Evolutionary conservation across 305 asterid species (phyloP).

Genomic region (Fraxinus velutina): DNA sequence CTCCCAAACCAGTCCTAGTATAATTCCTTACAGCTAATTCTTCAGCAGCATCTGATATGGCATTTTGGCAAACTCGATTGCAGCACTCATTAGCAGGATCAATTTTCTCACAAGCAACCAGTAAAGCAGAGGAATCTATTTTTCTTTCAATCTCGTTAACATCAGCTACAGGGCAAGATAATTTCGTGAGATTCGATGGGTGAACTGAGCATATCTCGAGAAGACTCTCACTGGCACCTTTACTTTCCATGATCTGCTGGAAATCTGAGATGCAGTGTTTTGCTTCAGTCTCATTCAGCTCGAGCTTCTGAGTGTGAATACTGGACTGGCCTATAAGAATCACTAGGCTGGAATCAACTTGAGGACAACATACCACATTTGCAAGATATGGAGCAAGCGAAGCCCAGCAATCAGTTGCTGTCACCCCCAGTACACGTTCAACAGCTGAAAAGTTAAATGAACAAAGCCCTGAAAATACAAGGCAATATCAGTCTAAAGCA

Average conservation of each 20-base stretch:
- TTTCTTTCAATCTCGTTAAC: slow-evolving; percentile 16
- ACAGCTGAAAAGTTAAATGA: slow-evolving; percentile 27
- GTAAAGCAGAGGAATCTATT: slow-evolving; percentile 24
- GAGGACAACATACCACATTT: slow-evolving; percentile 40
- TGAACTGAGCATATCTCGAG: slow-evolving; percentile 29
- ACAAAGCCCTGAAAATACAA: slow-evolving; percentile 28
- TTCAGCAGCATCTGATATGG: slow-evolving; percentile 35
- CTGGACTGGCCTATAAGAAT: slow-evolving; percentile 34
- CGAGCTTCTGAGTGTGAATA: slow-evolving; percentile 21
- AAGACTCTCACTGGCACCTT: slow-evolving; percentile 31
- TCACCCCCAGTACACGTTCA: slow-evolving; percentile 23
- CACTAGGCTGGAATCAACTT: slow-evolving; percentile 28
- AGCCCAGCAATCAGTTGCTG: slow-evolving; percentile 42
- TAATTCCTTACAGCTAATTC: slow-evolving; percentile 20
- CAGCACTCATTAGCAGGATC: slow-evolving; percentile 34
- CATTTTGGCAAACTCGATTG: slow-evolving; percentile 30
- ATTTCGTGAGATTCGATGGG: slow-evolving; percentile 22
- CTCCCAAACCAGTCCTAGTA: background rate
- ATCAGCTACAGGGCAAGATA: slow-evolving; percentile 32
- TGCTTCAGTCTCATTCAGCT: slow-evolving; percentile 23
- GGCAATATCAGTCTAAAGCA: background rate
- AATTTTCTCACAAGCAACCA: slow-evolving; percentile 25
- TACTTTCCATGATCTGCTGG: slow-evolving; percentile 31
- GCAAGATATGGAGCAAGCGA: slow-evolving; percentile 36
- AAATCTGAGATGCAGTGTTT: slow-evolving; percentile 35